Evolutionary conservation across 305 asterid genomes (phyloP).

Genomic region (Fraxinus platypoda): DNA sequence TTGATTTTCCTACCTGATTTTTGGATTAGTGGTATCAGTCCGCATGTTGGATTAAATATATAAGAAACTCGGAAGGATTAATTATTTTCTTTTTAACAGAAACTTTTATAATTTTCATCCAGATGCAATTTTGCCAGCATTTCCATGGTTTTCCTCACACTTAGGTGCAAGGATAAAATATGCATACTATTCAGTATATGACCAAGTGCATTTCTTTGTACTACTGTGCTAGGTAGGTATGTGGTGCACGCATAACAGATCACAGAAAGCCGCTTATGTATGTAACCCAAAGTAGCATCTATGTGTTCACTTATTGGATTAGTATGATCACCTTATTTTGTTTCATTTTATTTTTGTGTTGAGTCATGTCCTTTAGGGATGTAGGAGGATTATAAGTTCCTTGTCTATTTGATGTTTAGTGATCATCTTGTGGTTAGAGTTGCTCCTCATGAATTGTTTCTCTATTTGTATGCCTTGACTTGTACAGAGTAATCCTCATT

Average conservation of each 20-base stretch:
- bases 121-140: not conserved
- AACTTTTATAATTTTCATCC: not conserved
- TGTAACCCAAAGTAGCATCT: not conserved
- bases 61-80: not conserved
- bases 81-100: not conserved
- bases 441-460: not conserved
- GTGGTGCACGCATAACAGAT: not conserved
- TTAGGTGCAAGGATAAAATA: not conserved
- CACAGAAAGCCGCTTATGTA: not conserved
- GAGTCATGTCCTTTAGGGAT: not conserved
- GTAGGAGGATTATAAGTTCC: not conserved
- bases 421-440: not conserved
- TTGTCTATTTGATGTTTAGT: not conserved
- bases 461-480: not conserved
- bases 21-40: not conserved
- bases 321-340: not conserved
- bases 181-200: not conserved
- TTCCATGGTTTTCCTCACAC: not conserved
- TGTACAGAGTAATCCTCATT: not conserved
- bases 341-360: not conserved
- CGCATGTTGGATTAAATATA: not conserved
- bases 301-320: not conserved
- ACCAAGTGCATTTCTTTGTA: not conserved
- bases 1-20: not conserved
- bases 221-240: not conserved